Base-by-base conservation (phyloP, 2,329 filamentous ascomycete genomes). In the Pseudocercospora cruenta region DNA sequence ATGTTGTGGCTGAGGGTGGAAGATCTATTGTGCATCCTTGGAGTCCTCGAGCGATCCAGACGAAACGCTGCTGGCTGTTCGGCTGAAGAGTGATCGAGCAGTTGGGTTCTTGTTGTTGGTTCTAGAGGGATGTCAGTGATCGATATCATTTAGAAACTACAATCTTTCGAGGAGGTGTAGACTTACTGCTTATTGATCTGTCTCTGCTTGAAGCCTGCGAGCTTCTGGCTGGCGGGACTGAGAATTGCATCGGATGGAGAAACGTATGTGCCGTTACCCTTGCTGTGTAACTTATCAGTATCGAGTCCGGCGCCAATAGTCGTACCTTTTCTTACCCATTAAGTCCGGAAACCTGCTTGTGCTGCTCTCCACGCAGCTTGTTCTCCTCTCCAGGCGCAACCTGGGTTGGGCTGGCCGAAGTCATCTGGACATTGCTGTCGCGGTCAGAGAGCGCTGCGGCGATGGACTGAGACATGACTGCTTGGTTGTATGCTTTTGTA, bases 211-310 rank as follows among this genome's bases (percentile, higher is more conserved):
- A 94, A 88, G 47, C 90, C 90, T 69, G 86, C 90, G 74, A 95
- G 86, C 85, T 95, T 95, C 79, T 91, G 90, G 19, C 90, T 91
- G 80, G 91, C 93, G 39, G 92, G 92, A 73, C 90, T 93, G 89
- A 93, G 91, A 83, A 96, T 94, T 80, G 88, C 89, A 80, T 96
- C 92, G n/a, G 91, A 94, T 2, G 92, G 92, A 19, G 91, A 94
- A 78, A 94, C 84, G 80, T 94, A 94, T 71, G 85, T 82, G 73
- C 84, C 82, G 54, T 65, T 69, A 47, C 60, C 58, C 53, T 67
- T 69, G 53, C 65, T 72, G 63, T 65, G 26, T 57, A 63, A 57
- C 45, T 14, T 28, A 45, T 58, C 26, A 59, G 55, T 22, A 60
- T 36, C 7, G 22, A 64, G 57, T 26, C 19, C n/a, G 16, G 12